Percentiles rank a stretch among this genome's conserved stretches.
Conservation (phyloP, 2,329 filamentous ascomycete species). For the Fusarium graminum region DNA sequence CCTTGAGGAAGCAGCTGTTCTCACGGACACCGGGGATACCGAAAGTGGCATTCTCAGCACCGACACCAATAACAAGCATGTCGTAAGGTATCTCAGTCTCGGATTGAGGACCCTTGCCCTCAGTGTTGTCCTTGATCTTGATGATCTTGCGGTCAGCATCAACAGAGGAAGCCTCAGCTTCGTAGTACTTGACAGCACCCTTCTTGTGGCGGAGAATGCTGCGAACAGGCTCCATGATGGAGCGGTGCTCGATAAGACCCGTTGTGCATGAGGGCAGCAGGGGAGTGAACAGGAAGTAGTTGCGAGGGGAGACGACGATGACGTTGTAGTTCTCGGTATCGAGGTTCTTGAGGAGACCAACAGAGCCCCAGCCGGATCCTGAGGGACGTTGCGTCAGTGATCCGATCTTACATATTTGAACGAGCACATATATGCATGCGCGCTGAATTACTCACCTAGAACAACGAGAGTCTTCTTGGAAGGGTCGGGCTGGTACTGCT, state of each 20-base stretch:
- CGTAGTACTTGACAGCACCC: conserved; percentile 94
- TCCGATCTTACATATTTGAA: conserved; percentile 23
- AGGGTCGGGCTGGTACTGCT: conserved; percentile 84
- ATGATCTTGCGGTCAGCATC: conserved; percentile 92
- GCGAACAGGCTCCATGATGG: conserved; percentile 99
- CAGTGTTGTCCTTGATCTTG: conserved; percentile 90
- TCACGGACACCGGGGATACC: conserved; percentile 96
- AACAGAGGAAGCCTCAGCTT: conserved; percentile 96
- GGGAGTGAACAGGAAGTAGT: conserved; percentile 99
- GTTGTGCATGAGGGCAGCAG: conserved; percentile 97
- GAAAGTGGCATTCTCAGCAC: conserved; percentile 98
- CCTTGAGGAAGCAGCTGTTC: conserved; percentile 97
- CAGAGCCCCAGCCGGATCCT: conserved; percentile 97
- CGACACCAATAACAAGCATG: conserved; percentile 97
- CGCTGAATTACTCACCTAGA: conserved; percentile 73
- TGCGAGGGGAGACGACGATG: conserved; percentile 95
- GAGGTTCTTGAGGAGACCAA: conserved; percentile 97
- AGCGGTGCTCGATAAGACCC: conserved; percentile 97
- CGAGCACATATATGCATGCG: conserved; percentile 15
- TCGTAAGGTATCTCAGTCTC: conserved; percentile 95
- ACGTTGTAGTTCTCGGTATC: conserved; percentile 99
- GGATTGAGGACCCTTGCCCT: conserved; percentile 85
- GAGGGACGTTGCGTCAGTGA: conserved; percentile 44
- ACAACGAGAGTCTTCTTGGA: conserved; percentile 97
- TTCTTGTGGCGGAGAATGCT: conserved; percentile 97